Base-by-base conservation (phyloP, 2,329 filamentous ascomycete genomes). In the Fusarium nanum region DNA sequence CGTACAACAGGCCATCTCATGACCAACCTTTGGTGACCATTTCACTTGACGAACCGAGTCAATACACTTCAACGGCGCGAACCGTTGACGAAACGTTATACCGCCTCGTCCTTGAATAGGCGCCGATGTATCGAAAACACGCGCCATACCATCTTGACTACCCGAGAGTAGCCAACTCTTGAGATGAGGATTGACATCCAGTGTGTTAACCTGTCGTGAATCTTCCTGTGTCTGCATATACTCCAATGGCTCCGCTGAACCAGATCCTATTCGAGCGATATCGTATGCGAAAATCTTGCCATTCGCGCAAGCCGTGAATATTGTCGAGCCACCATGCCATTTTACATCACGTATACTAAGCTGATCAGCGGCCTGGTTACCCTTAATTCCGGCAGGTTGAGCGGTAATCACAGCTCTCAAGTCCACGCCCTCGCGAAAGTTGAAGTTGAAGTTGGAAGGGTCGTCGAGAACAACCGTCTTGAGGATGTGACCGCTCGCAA, bases 271-370 rank as follows among this genome's bases (percentile, higher is more conserved):
- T 22, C 85, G 84, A 42, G 82, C 82, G 20, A 91, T 76, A 76
- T 91, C 88, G 73, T 91, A 91, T 64, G 87, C 83, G 65, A 90
- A 90, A 70, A 91, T 89, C 77, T 88, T 88, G 73, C 89, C 89
- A 64, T 86, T 88, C 52, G 86, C 85, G 74, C 88, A 89, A 5
- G 89, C 89, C 0, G 89, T 91, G 70, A 89, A 88, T 56, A 91
- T 84, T 40, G 83, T 85, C 16, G 84, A 83, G 66, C 84, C 83
- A 60, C 80, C 82, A 30, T 86, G 82, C 84, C 88, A 88, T 75
- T 87, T 88, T 52, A 89, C 87, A 65, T 89, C 87, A 70, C 86
- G 86, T 67, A 91, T 89, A 37, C 88, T 89, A 50, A 91, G 81
- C 76, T 90, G 88, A 64, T 91, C 88, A 20, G 80, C 78, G 11